Conservation (phyloP, 108 stramenopile species). For the Discostella stelligeroides region DNA sequence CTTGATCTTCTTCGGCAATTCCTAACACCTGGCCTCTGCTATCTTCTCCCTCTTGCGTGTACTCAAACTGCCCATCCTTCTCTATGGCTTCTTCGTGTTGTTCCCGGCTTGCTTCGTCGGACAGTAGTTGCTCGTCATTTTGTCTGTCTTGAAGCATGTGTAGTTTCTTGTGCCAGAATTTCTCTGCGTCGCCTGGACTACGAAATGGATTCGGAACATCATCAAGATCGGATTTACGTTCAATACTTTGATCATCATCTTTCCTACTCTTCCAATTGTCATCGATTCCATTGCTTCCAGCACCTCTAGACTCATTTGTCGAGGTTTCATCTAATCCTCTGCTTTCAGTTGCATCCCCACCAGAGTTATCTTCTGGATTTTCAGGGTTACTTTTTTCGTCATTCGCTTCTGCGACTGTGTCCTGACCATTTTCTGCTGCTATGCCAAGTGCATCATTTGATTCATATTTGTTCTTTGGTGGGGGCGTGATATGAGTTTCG, state of each 20-base stretch:
- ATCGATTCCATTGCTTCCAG: conserved; percentile 45
- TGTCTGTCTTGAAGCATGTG: conserved; percentile 58
- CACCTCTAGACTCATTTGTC: conserved; percentile 44
- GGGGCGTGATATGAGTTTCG: conserved; percentile 17
- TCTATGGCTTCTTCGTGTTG: conserved; percentile 46
- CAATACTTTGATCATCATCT: conserved; percentile 25
- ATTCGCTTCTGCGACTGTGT: conserved; percentile 45
- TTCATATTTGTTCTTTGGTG: conserved; percentile 38
- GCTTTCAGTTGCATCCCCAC: conserved; percentile 38
- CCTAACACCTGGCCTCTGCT: conserved; percentile 82
- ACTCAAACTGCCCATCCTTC: conserved; percentile 79
- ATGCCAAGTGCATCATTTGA: conserved; percentile 56
- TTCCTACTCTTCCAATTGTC: conserved; percentile 57
- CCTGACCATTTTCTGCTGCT: conserved; percentile 60
- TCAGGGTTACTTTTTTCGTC: conserved; percentile 38
- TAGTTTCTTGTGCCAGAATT: conserved; percentile 82
- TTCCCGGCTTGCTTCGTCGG: conserved; percentile 13
- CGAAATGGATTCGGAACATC: conserved; percentile 88
- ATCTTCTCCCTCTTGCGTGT: conserved; percentile 62
- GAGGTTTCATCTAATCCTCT: conserved; percentile 50
- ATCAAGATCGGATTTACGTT: conserved; percentile 14
- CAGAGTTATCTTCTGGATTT: conserved; percentile 40
- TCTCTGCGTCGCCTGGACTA: conserved; percentile 79
- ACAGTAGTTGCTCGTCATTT: conserved; percentile 27
- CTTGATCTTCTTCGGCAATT: conserved; percentile 64